Evolutionary conservation across 176 grass and related monocot species (phyloP), one percentile per base, ranked within the genome.

Genomic region (Calamus simplicifolius): DNA sequence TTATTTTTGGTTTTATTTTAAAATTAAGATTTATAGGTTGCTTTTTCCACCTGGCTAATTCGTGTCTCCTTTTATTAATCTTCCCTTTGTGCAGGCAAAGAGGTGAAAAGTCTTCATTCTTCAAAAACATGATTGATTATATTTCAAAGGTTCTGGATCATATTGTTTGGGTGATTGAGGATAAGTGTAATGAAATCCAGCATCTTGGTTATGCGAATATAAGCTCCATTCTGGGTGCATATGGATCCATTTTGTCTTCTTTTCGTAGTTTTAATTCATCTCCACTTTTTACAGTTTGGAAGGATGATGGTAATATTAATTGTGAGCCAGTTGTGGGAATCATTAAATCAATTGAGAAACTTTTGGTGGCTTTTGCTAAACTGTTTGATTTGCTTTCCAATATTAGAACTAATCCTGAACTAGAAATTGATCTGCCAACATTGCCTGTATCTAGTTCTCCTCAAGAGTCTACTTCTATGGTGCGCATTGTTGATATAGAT

Each of bases 401-500:
- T 73, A 49, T 62, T 51, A 25, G 63, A 70, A 90, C 59, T 61
- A 71, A 48, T 72, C 67, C 31, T 68, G 81, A 76, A 80, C 62
- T 29, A 59, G 83, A 78, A 16, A 56, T 16, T 19, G 66, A 74
- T 60, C 35, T 50, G 65, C 78, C 84, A 66, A 68, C 73, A 54
- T 56, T 89, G 59, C 72, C 74, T 64, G 53, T 69, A 60, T 75
- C 58, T 57, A 78, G 79, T 58, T 81, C 64, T 53, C 60, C 43
- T 27, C 77, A 85, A 6, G 86, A 82, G 53, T 29, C 69, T 51
- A 56, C 77, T 70, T 67, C 51, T 63, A 85, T 53, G 61, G 57
- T 48, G 59, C 78, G 55, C 65, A 73, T 89, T 62, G 79, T 80
- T 66, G 90, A 95, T 75, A 78, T 95, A 75, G 85, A 95, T 61